Base-by-base conservation (phyloP, 2,329 filamentous ascomycete genomes). In the Hymenoscyphus fructigenus region DNA sequence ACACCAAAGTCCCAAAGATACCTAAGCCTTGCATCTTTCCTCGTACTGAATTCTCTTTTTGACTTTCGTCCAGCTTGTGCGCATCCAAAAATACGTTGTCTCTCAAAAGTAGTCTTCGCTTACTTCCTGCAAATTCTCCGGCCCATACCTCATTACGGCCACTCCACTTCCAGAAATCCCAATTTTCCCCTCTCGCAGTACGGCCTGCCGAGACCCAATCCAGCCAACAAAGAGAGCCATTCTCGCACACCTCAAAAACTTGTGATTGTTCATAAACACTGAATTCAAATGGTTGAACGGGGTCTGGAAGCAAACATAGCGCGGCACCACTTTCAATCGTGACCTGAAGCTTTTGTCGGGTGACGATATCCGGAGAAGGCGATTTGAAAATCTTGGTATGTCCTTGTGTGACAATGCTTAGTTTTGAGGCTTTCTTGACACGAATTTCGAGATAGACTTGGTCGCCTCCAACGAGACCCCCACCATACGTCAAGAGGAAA, bases 301-400 rank as follows among this genome's bases (percentile, higher is more conserved):
- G 95, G 75, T 99, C 95, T 0, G 95, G 95, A 12, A 98, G 84
- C 66, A 90, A 81, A 72, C 88, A 89, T 15, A 90, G 79, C 0
- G 82, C 84, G 6, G 81, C 85, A 26, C 77, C 80, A 15, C 80
- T 71, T 28, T 81, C 78, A 61, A 91, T 78, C 2, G 76, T 76
- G 36, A 85, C 82, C 14, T 79, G 75, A 65, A 91, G 76, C 0
- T 75, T 80, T 76, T 91, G 88, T 23, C 82, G 81, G 1, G 88
- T 90, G 57, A 85, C 75, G 14, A 85, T 77, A 53, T 84, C 79
- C 41, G 79, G 78, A 62, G 81, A 79, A 58, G 85, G 77, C 0
- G 92, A 91, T 75, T 95, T 96, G 84, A 97, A 98, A 72, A 99
- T 88, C 80, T 98, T 99, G 66, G 95, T 98, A 78, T 93, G 92